These are phyloP conservation scores for Serpula lacrymans DNA, from an alignment of 768 basidiomycete genomes.

Conservation along the genomic window DNA sequence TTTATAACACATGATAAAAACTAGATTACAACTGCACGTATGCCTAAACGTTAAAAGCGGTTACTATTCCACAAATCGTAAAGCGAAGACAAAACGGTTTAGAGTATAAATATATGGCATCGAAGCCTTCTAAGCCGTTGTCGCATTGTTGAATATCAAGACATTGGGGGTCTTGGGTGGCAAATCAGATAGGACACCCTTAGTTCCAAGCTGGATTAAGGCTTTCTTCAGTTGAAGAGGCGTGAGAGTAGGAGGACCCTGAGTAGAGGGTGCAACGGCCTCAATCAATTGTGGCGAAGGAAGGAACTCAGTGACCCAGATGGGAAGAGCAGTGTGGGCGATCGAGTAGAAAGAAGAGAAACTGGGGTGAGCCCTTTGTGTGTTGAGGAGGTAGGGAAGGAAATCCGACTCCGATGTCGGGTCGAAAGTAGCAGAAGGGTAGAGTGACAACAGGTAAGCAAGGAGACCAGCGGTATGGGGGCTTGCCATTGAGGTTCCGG, in stretches of 20 bases:
- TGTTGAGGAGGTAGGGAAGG: conserved; percentile 31
- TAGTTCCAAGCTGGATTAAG: conserved; percentile 56
- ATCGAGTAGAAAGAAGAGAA: conserved; percentile 51
- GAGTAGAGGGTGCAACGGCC: conserved; percentile 41
- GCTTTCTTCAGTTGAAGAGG: conserved; percentile 78
- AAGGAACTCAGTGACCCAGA: conserved; percentile 54
- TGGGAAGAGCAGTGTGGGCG: conserved; percentile 53
- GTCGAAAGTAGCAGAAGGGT: conserved; percentile 64
- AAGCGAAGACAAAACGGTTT: too few species aligned
- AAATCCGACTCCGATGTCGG: conserved; percentile 41
- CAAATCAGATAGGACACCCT: conserved; percentile 42
- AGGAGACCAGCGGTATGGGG: conserved; percentile 89
- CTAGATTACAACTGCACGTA: too few species aligned
- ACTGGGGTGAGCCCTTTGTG: conserved; percentile 31
- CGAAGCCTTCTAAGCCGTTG: too few species aligned
- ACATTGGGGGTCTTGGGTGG: conserved; percentile 60
- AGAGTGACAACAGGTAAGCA: conserved; percentile 90
- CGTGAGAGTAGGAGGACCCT: conserved; percentile 42
- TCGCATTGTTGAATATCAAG: conserved; percentile 81
- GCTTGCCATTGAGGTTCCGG: conserved; percentile 93
- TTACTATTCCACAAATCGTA: too few species aligned
- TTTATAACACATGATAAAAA: too few species aligned
- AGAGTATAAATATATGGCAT: too few species aligned
- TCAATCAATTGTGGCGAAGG: conserved; percentile 50
- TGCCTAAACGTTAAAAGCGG: too few species aligned